Percentiles rank a stretch among this genome's conserved stretches.
Conservation (phyloP, 331 rosid genomes). For the Arachis monticola region DNA sequence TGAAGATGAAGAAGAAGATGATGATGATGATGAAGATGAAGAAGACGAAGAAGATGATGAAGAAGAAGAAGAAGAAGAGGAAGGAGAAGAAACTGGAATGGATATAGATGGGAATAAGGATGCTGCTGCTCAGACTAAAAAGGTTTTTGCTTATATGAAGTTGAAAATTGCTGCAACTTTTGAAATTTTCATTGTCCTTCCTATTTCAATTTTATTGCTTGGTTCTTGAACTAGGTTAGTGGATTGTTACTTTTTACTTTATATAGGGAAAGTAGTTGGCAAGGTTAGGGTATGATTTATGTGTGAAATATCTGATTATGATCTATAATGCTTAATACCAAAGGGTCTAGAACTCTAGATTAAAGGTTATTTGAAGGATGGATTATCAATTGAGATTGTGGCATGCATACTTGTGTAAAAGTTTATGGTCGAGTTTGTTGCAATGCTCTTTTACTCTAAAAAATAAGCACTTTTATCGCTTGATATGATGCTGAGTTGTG, state of each 20-base stretch:
- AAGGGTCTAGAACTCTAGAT: background rate
- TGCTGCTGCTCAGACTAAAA: slow-evolving; percentile 77
- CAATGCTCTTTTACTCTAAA: background rate
- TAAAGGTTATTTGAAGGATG: background rate
- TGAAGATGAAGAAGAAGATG: background rate
- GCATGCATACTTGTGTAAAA: too few species aligned
- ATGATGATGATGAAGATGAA: slow-evolving; percentile 6
- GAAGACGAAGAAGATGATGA: slow-evolving; percentile 42
- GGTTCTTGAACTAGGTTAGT: slow-evolving; percentile 2
- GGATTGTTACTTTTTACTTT: background rate
- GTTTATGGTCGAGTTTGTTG: background rate
- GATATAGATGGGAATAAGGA: slow-evolving; percentile 48
- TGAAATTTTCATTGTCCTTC: background rate
- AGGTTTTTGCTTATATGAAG: slow-evolving; percentile 45
- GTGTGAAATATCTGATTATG: background rate
- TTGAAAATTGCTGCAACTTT: background rate
- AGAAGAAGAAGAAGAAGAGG: slow-evolving; percentile 28
- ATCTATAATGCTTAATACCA: too few species aligned
- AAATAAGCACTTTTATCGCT: background rate
- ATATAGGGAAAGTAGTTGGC: background rate
- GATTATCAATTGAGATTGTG: background rate
- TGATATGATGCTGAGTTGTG: background rate
- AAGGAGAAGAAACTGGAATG: slow-evolving; percentile 42
- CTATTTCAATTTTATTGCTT: slow-evolving; percentile 13
- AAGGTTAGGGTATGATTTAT: slow-evolving; percentile 15